Percentiles rank a stretch among this genome's conserved stretches.
phyloP scores from a whole-genome alignment of 2,329 filamentous ascomycete species.

The Neonectria hederae region DNA sequence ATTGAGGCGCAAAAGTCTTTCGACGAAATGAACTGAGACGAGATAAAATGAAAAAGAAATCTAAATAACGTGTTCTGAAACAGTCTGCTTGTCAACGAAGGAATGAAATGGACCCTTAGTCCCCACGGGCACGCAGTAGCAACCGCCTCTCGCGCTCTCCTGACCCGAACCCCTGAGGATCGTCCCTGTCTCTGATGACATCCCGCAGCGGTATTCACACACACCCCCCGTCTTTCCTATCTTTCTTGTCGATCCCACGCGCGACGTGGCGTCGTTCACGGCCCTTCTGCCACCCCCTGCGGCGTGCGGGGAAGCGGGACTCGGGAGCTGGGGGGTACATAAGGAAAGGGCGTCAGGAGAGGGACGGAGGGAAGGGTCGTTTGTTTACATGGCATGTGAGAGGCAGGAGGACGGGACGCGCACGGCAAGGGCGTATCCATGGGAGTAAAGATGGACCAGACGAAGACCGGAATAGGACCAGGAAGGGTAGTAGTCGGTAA shows the following conservation, averaged over 20 bases:
- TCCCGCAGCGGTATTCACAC: not conserved
- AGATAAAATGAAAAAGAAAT: not conserved
- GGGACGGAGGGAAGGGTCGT: not conserved
- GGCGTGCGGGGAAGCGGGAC: conserved; percentile 13
- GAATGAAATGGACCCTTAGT: not conserved
- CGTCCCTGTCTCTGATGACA: not conserved
- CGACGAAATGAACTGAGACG: conserved; percentile 13
- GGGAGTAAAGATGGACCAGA: not conserved
- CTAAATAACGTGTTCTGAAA: conserved; percentile 6
- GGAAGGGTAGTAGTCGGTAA: not conserved
- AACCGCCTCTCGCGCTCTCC: not conserved
- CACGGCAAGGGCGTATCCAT: too few relatives aligned
- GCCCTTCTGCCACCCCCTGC: not conserved
- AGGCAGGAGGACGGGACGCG: too few relatives aligned
- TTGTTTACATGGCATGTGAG: not conserved
- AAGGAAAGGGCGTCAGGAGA: not conserved
- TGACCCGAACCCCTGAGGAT: not conserved
- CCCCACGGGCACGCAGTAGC: not conserved
- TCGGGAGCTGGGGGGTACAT: not conserved
- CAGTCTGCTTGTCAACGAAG: not conserved
- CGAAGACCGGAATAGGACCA: not conserved
- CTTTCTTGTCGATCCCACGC: not conserved
- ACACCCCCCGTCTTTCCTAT: not conserved
- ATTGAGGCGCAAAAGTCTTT: not conserved
- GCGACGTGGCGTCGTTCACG: conserved; percentile 16